These are phyloP conservation scores for Artomyces pyxidatus DNA, from an alignment of 768 basidiomycete genomes.

Conservation along the genomic window DNA sequence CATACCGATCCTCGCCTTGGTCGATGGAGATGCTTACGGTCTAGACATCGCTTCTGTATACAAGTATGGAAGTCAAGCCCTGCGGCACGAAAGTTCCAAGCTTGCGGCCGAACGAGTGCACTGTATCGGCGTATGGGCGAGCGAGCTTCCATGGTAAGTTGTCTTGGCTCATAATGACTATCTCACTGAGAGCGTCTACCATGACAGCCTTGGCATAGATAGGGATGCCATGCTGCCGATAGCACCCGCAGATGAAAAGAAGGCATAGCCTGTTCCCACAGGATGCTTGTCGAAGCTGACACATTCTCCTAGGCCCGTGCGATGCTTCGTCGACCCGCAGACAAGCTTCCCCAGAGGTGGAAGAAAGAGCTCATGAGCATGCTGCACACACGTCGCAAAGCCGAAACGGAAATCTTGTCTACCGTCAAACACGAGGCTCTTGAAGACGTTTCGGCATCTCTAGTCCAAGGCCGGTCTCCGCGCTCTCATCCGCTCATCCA, in stretches of 20 bases:
- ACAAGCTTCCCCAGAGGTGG: constrained; percentile 52
- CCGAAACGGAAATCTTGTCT: constrained; percentile 78
- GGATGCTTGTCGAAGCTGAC: background rate
- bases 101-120: constrained; percentile 60
- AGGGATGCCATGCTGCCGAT: constrained; percentile 60
- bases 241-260: constrained; percentile 63
- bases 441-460: too few species aligned
- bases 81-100: constrained; percentile 63
- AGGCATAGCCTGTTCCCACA: constrained; percentile 34
- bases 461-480: too few species aligned
- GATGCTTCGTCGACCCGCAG: constrained; percentile 43
- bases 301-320: constrained; percentile 41
- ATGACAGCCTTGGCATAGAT: constrained; percentile 48
- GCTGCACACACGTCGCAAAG: constrained; percentile 77
- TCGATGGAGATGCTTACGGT: constrained; percentile 91
- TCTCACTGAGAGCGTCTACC: background rate
- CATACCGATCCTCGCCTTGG: constrained; percentile 66
- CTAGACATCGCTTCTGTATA: constrained; percentile 88
- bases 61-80: constrained; percentile 63
- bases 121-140: constrained; percentile 75
- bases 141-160: constrained; percentile 56
- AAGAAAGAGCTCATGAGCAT: constrained; percentile 76
- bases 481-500: constrained; percentile 1
- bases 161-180: background rate
- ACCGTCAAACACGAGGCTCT: constrained; percentile 2